These are phyloP conservation scores for Ramularia endophylla DNA, from an alignment of 2,329 filamentous ascomycete species.

Conservation along the genomic window DNA sequence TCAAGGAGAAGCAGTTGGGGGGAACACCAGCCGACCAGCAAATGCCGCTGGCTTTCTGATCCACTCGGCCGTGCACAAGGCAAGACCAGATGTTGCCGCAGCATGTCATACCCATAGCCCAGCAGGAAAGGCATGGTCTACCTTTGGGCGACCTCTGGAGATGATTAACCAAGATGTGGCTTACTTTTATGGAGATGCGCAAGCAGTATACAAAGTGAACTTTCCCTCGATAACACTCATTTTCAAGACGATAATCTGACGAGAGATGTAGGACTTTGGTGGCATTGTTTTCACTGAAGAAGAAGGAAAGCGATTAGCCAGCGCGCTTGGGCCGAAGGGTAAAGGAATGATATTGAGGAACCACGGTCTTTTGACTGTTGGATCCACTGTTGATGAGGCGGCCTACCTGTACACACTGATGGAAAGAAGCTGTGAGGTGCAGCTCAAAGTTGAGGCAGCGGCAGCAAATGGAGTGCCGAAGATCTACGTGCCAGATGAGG, in stretches of 20 bases:
- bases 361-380: slow-evolving; percentile 67
- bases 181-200: slow-evolving; percentile 57
- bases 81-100: slow-evolving; percentile 61
- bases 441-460: slow-evolving; percentile 63
- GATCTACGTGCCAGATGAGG: slow-evolving; percentile 50
- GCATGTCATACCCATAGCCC: slow-evolving; percentile 65
- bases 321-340: slow-evolving; percentile 55
- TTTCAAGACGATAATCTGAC: background rate
- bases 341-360: slow-evolving; percentile 62
- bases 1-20: slow-evolving; percentile 57
- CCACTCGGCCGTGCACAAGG: slow-evolving; percentile 63
- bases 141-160: slow-evolving; percentile 59
- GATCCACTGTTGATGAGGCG: slow-evolving; percentile 67
- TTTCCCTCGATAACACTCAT: too few relatives aligned
- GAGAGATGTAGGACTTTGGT: slow-evolving; percentile 48
- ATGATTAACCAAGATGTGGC: slow-evolving; percentile 66
- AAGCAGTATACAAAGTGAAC: slow-evolving; percentile 52
- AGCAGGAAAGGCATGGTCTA: slow-evolving; percentile 61
- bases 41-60: slow-evolving; percentile 67
- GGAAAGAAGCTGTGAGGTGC: slow-evolving; percentile 63
- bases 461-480: slow-evolving; percentile 49
- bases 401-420: slow-evolving; percentile 63
- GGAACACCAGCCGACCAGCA: slow-evolving; percentile 53
- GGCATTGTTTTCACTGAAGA: slow-evolving; percentile 58
- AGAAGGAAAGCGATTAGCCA: slow-evolving; percentile 60